phyloP scores from a whole-genome alignment of 2,329 filamentous ascomycete species.

The Aspergillus sojae region DNA sequence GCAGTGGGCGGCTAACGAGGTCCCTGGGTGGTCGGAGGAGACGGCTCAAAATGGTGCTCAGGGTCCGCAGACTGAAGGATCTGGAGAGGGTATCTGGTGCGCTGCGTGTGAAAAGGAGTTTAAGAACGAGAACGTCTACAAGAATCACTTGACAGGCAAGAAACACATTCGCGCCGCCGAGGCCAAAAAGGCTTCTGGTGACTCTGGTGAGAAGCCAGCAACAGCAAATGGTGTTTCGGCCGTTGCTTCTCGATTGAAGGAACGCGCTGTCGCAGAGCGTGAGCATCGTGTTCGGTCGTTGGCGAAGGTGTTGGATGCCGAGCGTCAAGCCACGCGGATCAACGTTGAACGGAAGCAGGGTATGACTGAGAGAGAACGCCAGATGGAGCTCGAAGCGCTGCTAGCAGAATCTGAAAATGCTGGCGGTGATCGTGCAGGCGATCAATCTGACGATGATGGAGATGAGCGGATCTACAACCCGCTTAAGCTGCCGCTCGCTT shows the following conservation, averaged over 20 bases:
- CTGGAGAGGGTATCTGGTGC: slow-evolving; percentile 79
- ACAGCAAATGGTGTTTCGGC: slow-evolving; percentile 21
- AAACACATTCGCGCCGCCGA: slow-evolving; percentile 88
- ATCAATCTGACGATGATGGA: slow-evolving; percentile 71
- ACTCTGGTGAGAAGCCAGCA: slow-evolving; percentile 40
- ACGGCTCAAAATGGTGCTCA: slow-evolving; percentile 41
- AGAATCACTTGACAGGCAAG: slow-evolving; percentile 82
- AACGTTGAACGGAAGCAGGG: slow-evolving; percentile 96
- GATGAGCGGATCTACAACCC: slow-evolving; percentile 96
- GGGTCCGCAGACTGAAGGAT: slow-evolving; percentile 54
- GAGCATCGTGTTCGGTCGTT: slow-evolving; percentile 83
- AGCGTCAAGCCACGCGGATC: slow-evolving; percentile 84
- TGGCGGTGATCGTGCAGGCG: slow-evolving; percentile 45
- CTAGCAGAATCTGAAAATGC: slow-evolving; percentile 62
- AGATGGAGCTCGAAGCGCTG: slow-evolving; percentile 88
- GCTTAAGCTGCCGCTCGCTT: slow-evolving; percentile 89
- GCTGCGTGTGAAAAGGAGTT: slow-evolving; percentile 92
- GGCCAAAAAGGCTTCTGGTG: slow-evolving; percentile 53
- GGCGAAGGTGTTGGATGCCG: slow-evolving; percentile 78
- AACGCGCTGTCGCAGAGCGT: slow-evolving; percentile 85
- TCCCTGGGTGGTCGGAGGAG: slow-evolving; percentile 76
- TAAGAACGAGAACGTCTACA: slow-evolving; percentile 93
- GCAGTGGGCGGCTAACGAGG: slow-evolving; percentile 77
- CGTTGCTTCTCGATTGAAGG: slow-evolving; percentile 66
- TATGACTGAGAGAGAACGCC: slow-evolving; percentile 94